phyloP scores from a whole-genome alignment of 2,329 filamentous ascomycete genomes.

The Penicillium sp. region DNA sequence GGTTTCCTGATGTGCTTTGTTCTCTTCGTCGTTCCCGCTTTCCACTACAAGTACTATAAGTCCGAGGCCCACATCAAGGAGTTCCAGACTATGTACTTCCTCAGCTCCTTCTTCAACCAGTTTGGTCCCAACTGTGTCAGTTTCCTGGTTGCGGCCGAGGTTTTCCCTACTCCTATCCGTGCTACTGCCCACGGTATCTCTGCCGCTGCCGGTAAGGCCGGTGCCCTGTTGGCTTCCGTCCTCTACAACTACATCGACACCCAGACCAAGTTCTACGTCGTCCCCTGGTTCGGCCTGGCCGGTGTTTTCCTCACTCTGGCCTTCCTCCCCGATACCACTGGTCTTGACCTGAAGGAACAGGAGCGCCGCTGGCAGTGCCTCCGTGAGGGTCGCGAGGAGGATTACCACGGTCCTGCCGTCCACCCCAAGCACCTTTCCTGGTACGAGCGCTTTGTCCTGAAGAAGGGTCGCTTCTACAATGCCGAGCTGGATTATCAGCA shows the following conservation, averaged over 20 bases:
- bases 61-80: conserved; percentile 68
- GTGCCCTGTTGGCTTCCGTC: conserved; percentile 82
- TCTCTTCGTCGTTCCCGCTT: conserved; percentile 88
- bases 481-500: conserved; percentile 79
- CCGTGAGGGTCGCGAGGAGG: conserved; percentile 71
- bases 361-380: conserved; percentile 92
- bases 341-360: conserved; percentile 94
- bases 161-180: conserved; percentile 92
- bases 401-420: conserved; percentile 92
- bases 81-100: conserved; percentile 99
- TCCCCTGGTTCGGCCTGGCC: conserved; percentile 91
- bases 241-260: conserved; percentile 94
- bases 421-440: conserved; percentile 85
- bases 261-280: conserved; percentile 83
- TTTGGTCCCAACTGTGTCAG: conserved; percentile 96
- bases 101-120: conserved; percentile 98
- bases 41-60: conserved; percentile 84
- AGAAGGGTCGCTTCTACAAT: conserved; percentile 80
- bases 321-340: conserved; percentile 95
- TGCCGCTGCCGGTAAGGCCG: conserved; percentile 86
- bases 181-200: conserved; percentile 93
- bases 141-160: conserved; percentile 93
- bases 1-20: conserved; percentile 93
- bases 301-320: conserved; percentile 81
- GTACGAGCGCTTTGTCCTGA: conserved; percentile 76